phyloP scores from a whole-genome alignment of 805 yeast species.

The Ogataea philodendri region DNA sequence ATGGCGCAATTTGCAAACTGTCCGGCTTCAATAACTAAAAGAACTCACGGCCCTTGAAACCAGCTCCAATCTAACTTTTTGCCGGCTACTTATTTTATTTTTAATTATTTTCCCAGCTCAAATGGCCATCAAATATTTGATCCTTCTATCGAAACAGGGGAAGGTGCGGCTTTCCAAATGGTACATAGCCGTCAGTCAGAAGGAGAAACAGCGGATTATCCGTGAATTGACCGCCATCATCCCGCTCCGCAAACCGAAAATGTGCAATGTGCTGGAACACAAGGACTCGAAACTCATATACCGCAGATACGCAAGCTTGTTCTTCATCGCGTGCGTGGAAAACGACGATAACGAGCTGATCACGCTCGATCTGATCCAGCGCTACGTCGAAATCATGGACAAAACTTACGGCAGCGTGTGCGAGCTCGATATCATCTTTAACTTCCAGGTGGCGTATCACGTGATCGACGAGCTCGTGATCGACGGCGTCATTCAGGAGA shows the following conservation, averaged over 20 bases:
- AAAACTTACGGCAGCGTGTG: slow-evolving; percentile 93
- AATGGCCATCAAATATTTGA: slow-evolving; percentile 77
- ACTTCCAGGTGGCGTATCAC: slow-evolving; percentile 89
- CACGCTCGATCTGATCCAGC: slow-evolving; percentile 81
- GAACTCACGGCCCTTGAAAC: too few species aligned
- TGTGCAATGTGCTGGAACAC: slow-evolving; percentile 93
- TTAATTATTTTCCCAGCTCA: slow-evolving; percentile 1
- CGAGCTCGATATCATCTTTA: slow-evolving; percentile 90
- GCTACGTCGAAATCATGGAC: slow-evolving; percentile 97
- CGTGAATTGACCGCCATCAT: slow-evolving; percentile 85
- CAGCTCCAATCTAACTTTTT: slow-evolving; percentile 5
- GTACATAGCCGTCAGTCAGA: slow-evolving; percentile 81
- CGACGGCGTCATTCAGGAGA: slow-evolving; percentile 86
- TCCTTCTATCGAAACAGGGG: slow-evolving; percentile 90
- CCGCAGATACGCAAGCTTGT: slow-evolving; percentile 89
- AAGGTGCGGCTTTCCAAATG: slow-evolving; percentile 91
- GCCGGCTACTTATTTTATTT: slow-evolving; percentile 10
- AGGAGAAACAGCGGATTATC: slow-evolving; percentile 79
- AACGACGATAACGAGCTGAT: slow-evolving; percentile 81
- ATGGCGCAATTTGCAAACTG: too few species aligned
- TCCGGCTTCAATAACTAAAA: too few species aligned
- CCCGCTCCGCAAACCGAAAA: slow-evolving; percentile 80
- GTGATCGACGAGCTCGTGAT: slow-evolving; percentile 85
- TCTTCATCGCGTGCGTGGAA: slow-evolving; percentile 84
- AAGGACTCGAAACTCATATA: slow-evolving; percentile 83